Evolutionary conservation across 2,329 filamentous ascomycete genomes (phyloP), one percentile per base, ranked within the genome.

Genomic region (Chalara sp.): DNA sequence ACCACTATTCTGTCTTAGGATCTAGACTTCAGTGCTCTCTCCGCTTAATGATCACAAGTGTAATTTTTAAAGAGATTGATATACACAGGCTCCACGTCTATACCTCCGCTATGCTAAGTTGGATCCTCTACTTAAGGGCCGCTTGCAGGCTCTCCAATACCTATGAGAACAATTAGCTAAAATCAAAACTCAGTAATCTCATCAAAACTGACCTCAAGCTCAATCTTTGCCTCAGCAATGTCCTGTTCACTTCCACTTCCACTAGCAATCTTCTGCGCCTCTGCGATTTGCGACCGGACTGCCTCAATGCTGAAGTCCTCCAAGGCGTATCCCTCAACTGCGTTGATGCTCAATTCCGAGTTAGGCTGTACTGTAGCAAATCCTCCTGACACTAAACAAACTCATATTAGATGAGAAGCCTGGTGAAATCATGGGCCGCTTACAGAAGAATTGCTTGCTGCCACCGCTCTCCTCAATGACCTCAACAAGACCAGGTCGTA

Each of bases 361-460:
- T 90, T 85, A 68, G 93, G 93, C 79, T 99, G 93, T 56, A 99
- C 90, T 64, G 93, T 85, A 65, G 93, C 93, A 68, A 99, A 99
- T 62, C 93, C 93, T 68, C 93, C 93, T 59, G 93, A 96, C 56
- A 97, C 91, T 96, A 29, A 31, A 43, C 13, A 35, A 10, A 47
- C 5, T n/a, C 29, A 29, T n/a, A 39, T 58, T 55, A 58, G 53
- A 43, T n/a, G 8, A 37, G 35, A n/a, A 37, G 8, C 35, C 31
- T 45, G 7, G 13, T 33, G 6, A 29, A 10, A 35, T 28, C 7
- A 44, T 13, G n/a, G 37, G 5, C 12, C 13, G 84, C 89, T 65
- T 88, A 96, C 91, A 81, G 86, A 99, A 99, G 79, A 93, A 99
- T 76, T 95, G 89, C 84, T 99, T 99, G 87, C 71, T 77, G 68